Evolutionary conservation across 768 basidiomycete species (phyloP).

Genomic region (Lactarius pseudohatsudake): DNA sequence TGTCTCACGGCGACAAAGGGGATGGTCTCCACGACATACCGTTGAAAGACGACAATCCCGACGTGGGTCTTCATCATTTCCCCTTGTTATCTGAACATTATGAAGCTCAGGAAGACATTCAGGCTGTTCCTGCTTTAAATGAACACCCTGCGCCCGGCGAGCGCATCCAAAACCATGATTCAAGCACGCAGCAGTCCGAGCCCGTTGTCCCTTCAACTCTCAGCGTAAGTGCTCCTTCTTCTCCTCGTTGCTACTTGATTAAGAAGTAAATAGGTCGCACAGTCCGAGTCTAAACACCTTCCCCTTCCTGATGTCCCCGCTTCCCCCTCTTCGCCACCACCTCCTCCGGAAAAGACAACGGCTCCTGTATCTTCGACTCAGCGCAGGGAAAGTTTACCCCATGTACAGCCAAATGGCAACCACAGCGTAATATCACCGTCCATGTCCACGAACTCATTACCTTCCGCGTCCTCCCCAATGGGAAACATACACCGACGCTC

Average conservation of each 20-base stretch:
- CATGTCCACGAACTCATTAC: slow-evolving; percentile 27
- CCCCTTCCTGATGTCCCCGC: slow-evolving; percentile 20
- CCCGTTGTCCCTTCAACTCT: not conserved
- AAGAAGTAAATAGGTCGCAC: not conserved
- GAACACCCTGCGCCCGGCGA: slow-evolving; percentile 16
- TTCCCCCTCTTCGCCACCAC: slow-evolving; percentile 19
- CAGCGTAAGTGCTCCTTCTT: slow-evolving; percentile 8
- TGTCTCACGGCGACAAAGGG: not conserved
- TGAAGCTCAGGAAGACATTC: slow-evolving; percentile 3
- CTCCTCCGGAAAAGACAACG: slow-evolving; percentile 20
- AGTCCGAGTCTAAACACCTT: not conserved
- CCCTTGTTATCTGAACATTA: slow-evolving; percentile 5
- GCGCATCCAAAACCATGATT: not conserved
- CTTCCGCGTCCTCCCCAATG: slow-evolving; percentile 26
- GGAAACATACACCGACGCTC: slow-evolving; percentile 38
- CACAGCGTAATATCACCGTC: slow-evolving; percentile 18
- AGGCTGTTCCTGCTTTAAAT: slow-evolving; percentile 12
- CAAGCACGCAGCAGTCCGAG: slow-evolving; percentile 8
- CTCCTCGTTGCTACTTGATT: not conserved
- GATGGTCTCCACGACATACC: not conserved
- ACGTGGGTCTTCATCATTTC: slow-evolving; percentile 11
- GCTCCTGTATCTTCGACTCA: not conserved
- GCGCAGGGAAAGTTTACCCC: slow-evolving; percentile 23
- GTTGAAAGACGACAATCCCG: not conserved
- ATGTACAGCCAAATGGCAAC: slow-evolving; percentile 17